Evolutionary conservation across 1,139 yeast species (phyloP).

Genomic region (Meyerozyma athensensis): DNA sequence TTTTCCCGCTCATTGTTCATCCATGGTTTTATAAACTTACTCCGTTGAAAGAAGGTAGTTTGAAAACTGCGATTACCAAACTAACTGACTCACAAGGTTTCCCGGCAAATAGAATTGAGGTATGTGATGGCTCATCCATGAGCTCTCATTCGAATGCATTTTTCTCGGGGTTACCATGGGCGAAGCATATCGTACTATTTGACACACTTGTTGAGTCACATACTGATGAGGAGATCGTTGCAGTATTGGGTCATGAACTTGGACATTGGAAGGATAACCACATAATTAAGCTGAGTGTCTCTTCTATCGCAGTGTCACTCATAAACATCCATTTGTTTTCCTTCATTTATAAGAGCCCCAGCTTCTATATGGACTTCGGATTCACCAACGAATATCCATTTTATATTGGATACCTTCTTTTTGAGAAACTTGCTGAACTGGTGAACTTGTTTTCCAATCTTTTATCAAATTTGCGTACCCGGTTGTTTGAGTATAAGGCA

Average conservation of each 20-base stretch:
- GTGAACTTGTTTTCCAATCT: neutral
- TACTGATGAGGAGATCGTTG: constrained; percentile 3
- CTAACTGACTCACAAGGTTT: constrained; percentile 2
- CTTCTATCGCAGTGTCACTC: neutral
- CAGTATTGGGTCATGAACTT: constrained; percentile 5
- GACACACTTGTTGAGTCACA: constrained; percentile 4
- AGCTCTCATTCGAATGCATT: constrained; percentile 5
- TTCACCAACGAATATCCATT: neutral
- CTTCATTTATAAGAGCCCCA: neutral
- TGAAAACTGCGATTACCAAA: neutral
- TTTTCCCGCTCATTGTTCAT: neutral
- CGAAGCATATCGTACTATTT: constrained; percentile 1
- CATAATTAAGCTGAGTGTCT: neutral
- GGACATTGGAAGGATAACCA: constrained; percentile 3
- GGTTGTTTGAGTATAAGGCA: constrained; percentile 9
- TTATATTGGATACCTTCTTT: neutral
- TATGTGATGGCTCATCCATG: constrained; percentile 2
- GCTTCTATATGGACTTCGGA: constrained; percentile 6
- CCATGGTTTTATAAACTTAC: neutral
- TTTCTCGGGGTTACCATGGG: neutral
- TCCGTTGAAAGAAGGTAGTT: neutral
- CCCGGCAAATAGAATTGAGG: constrained; percentile 3
- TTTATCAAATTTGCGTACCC: constrained; percentile 5
- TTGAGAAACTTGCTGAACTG: constrained; percentile 7
- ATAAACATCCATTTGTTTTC: neutral